Evolutionary conservation across 305 asterid genomes (phyloP).

Genomic region (Solanum aculeatissimum): DNA sequence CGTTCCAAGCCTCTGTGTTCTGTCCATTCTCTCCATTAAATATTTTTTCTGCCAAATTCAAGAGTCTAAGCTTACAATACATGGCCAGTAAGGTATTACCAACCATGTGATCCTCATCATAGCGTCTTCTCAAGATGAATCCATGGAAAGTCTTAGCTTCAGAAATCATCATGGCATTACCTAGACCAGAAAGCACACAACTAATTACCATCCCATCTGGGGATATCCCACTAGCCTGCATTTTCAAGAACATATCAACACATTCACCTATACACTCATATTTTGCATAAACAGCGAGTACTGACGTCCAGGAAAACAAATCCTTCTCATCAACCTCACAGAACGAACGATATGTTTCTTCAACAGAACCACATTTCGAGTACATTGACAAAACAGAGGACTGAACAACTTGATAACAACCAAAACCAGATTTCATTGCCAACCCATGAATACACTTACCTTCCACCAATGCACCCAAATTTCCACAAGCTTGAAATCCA

Average conservation of each 20-base stretch:
- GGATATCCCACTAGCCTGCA: constrained; percentile 37
- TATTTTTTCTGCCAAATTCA: constrained; percentile 32
- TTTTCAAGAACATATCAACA: constrained; percentile 26
- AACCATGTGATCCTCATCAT: constrained; percentile 23
- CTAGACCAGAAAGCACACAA: constrained; percentile 44
- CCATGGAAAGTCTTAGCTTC: constrained; percentile 68
- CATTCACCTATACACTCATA: constrained; percentile 31
- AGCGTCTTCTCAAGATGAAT: constrained; percentile 43
- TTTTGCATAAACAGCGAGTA: constrained; percentile 37
- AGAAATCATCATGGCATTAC: constrained; percentile 18
- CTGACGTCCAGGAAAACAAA: constrained; percentile 51
- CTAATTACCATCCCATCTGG: constrained; percentile 60
- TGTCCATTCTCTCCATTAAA: constrained; percentile 18
- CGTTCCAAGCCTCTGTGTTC: constrained; percentile 49
- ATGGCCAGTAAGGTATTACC: constrained; percentile 38
- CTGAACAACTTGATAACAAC: constrained; percentile 23
- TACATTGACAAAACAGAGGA: constrained; percentile 60
- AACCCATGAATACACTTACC: constrained; percentile 70
- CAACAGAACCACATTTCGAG: constrained; percentile 46
- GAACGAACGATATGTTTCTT: constrained; percentile 43
- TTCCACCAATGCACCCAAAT: constrained; percentile 37
- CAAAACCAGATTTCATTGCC: constrained; percentile 41
- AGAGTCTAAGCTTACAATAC: constrained; percentile 56
- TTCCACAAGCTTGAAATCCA: constrained; percentile 78
- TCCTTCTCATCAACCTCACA: constrained; percentile 45